phyloP scores from a whole-genome alignment of 2,329 filamentous ascomycete species.

The Aspergillus sergii region DNA sequence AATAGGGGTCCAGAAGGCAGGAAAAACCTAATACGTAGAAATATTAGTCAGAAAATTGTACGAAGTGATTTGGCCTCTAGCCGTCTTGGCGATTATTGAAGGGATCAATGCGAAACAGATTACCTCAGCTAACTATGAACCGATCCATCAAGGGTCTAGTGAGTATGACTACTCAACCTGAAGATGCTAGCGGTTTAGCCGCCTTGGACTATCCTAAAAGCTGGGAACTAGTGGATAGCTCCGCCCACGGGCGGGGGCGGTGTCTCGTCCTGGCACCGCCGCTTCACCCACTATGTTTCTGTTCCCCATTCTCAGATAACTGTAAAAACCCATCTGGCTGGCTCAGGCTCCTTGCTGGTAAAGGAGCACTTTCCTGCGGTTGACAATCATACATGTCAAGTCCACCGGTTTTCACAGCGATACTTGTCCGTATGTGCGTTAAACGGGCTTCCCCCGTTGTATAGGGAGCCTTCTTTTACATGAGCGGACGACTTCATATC shows the following conservation, averaged over 20 bases:
- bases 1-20: background rate
- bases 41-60: background rate
- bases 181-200: background rate
- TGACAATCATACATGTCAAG: background rate
- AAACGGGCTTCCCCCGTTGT: background rate
- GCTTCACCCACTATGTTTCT: slow-evolving; percentile 2
- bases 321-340: slow-evolving; percentile 17
- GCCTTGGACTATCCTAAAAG: background rate
- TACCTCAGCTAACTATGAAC: background rate
- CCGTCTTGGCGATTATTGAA: background rate
- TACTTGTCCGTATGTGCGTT: background rate
- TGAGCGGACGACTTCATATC: background rate
- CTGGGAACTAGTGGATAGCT: slow-evolving; percentile 1
- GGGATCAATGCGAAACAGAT: slow-evolving; percentile 2
- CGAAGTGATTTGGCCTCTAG: background rate
- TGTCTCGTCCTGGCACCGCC: slow-evolving; percentile 13
- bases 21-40: background rate
- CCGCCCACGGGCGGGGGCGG: slow-evolving; percentile 9
- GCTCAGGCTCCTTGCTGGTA: slow-evolving; percentile 28
- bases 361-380: slow-evolving; percentile 14
- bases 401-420: background rate
- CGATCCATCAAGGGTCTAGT: background rate
- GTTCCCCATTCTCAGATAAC: slow-evolving; percentile 10
- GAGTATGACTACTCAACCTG: background rate
- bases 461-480: slow-evolving; percentile 1